phyloP scores from a whole-genome alignment of 495 filamentous ascomycete species.

The Aspergillus saccharolyticus region DNA sequence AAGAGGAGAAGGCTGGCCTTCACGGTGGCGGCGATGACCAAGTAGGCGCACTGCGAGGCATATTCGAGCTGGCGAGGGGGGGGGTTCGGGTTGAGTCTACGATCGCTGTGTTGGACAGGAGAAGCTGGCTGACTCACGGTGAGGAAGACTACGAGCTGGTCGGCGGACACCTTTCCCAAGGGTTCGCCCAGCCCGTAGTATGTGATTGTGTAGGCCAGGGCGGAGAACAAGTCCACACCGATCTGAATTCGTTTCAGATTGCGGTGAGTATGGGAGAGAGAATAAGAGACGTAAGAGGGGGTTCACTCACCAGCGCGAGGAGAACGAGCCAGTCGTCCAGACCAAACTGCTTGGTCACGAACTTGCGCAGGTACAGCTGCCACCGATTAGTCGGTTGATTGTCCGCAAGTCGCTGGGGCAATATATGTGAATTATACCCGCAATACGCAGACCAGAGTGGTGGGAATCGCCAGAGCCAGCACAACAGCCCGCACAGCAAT shows the following conservation, averaged over 20 bases:
- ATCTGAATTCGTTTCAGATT: too few relatives aligned
- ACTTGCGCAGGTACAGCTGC: conserved; percentile 9
- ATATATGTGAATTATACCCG: neutral
- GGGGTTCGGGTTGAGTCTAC: neutral
- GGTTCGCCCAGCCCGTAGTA: conserved; percentile 12
- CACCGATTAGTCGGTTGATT: neutral
- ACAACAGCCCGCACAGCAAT: conserved; percentile 4
- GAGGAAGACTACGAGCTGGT: conserved; percentile 3
- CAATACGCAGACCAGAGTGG: conserved; percentile 6
- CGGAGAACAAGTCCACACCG: conserved; percentile 8
- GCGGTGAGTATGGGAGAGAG: too few relatives aligned
- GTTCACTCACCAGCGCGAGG: conserved; percentile 3
- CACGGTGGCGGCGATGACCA: conserved; percentile 3
- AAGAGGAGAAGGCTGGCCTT: conserved; percentile 8
- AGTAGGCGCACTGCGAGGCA: conserved; percentile 9
- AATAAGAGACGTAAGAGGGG: too few relatives aligned
- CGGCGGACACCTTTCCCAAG: neutral
- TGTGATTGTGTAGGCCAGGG: conserved; percentile 8
- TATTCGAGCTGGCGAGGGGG: conserved; percentile 8
- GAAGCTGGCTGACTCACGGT: neutral
- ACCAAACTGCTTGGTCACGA: conserved; percentile 4
- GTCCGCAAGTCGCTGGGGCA: neutral
- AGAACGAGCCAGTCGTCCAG: conserved; percentile 13
- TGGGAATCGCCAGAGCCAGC: conserved; percentile 6
- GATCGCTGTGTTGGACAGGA: neutral